These are phyloP conservation scores for Vitis amurensis DNA, from an alignment of 164 flowering plant genomes.

Conservation along the genomic window DNA sequence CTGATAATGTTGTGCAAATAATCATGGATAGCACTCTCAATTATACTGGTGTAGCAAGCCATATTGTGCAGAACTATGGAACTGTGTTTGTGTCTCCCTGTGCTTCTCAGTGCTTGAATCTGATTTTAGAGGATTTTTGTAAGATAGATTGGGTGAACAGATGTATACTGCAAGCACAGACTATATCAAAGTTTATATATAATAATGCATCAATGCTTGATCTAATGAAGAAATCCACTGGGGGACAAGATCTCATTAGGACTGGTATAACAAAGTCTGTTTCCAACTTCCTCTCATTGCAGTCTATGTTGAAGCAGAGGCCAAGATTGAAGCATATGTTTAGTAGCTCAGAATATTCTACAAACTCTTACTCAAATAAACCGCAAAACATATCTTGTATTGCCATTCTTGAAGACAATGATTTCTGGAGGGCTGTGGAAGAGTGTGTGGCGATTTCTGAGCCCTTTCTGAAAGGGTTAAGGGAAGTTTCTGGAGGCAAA, in stretches of 20 bases:
- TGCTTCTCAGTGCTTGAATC: constrained; percentile 79
- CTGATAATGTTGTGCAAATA: constrained; percentile 88
- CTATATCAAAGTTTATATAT: constrained; percentile 74
- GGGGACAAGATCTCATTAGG: constrained; percentile 71
- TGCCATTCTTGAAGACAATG: constrained; percentile 65
- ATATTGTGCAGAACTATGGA: constrained; percentile 69
- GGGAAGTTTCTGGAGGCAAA: constrained; percentile 85
- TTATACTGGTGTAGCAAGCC: constrained; percentile 60
- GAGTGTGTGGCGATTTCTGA: constrained; percentile 90
- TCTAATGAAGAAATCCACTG: constrained; percentile 76
- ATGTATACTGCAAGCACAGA: constrained; percentile 78
- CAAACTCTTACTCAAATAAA: constrained; percentile 53
- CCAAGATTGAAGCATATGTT: constrained; percentile 74
- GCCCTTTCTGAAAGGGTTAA: constrained; percentile 74
- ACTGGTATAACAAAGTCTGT: constrained; percentile 73
- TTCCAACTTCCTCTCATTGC: constrained; percentile 76
- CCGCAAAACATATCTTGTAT: constrained; percentile 60
- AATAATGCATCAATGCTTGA: constrained; percentile 69
- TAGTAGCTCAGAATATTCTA: constrained; percentile 64
- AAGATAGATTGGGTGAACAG: constrained; percentile 84
- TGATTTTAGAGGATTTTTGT: constrained; percentile 85
- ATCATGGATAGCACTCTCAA: constrained; percentile 68
- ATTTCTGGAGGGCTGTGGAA: constrained; percentile 85
- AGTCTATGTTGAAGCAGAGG: constrained; percentile 67
- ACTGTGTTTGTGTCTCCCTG: constrained; percentile 80